Conservation (phyloP, 116 monocot genomes). For the Zostera marina region DNA sequence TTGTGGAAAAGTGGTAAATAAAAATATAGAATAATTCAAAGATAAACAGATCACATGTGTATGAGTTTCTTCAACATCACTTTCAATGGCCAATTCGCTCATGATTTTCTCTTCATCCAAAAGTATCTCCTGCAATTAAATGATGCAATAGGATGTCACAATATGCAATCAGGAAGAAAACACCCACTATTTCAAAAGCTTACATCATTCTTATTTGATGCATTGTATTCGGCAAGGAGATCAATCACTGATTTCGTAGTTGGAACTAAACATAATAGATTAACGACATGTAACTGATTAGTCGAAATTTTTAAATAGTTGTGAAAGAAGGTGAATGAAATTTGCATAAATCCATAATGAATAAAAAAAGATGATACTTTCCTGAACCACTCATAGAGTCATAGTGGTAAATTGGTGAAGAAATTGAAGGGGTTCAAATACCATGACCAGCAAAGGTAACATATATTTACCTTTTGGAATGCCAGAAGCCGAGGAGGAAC, state of each 20-base stretch:
- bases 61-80: slow-evolving; percentile 22
- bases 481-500: slow-evolving; percentile 73
- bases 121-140: slow-evolving; percentile 29
- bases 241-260: slow-evolving; percentile 71
- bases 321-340: slow-evolving; percentile 2
- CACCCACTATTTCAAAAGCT: not conserved
- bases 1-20: too few relatives aligned
- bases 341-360: not conserved
- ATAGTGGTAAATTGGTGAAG: too few relatives aligned
- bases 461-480: slow-evolving; percentile 34
- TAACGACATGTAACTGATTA: not conserved
- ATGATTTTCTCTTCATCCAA: slow-evolving; percentile 33
- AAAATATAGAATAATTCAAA: too few relatives aligned
- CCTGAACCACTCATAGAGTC: too few relatives aligned
- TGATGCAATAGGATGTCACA: slow-evolving; percentile 2
- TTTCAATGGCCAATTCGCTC: slow-evolving; percentile 16
- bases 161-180: not conserved
- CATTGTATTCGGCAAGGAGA: slow-evolving; percentile 55
- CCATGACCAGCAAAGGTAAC: too few relatives aligned
- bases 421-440: too few relatives aligned
- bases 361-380: too few relatives aligned
- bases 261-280: slow-evolving; percentile 21
- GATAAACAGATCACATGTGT: slow-evolving; percentile 22
- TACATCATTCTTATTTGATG: slow-evolving; percentile 35
- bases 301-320: too few relatives aligned